Evolutionary conservation across 768 basidiomycete species (phyloP).

Genomic region (Termitomyces sp.): DNA sequence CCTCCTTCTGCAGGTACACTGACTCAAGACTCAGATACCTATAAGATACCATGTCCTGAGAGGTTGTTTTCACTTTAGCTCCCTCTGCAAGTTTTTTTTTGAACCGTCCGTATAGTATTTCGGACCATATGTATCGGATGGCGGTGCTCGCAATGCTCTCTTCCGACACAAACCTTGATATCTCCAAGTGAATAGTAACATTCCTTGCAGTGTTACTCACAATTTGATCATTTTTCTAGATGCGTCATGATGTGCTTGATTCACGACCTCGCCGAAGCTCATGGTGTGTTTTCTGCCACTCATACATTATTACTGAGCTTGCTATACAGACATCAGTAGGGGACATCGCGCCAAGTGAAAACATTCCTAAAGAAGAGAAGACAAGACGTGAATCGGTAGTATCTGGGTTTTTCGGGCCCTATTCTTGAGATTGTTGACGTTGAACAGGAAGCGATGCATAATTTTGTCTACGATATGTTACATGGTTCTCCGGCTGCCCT

Average conservation of each 20-base stretch:
- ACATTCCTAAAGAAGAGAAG: slow-evolving; percentile 80
- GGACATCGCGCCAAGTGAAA: slow-evolving; percentile 89
- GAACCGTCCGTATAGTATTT: slow-evolving; percentile 51
- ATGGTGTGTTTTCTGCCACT: slow-evolving; percentile 41
- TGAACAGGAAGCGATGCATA: slow-evolving; percentile 79
- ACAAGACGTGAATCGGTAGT: slow-evolving; percentile 61
- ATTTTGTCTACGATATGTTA: slow-evolving; percentile 88
- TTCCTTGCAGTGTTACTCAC: too few relatives aligned
- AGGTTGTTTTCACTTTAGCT: slow-evolving; percentile 42
- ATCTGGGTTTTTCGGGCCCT: background rate
- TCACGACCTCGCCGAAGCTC: slow-evolving; percentile 95
- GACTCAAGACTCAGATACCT: background rate
- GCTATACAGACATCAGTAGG: slow-evolving; percentile 50
- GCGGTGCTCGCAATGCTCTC: slow-evolving; percentile 87
- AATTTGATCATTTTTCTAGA: slow-evolving; percentile 26
- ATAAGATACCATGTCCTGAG: slow-evolving; percentile 76
- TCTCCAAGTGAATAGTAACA: slow-evolving; percentile 52
- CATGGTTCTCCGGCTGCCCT: slow-evolving; percentile 65
- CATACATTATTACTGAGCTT: background rate
- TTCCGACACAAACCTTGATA: slow-evolving; percentile 65
- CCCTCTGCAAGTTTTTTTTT: background rate
- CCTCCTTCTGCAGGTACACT: background rate
- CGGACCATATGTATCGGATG: slow-evolving; percentile 99
- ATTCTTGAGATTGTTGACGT: background rate
- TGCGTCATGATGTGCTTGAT: slow-evolving; percentile 88